phyloP scores from a whole-genome alignment of 73 alveolate species.

The Tetrahymena malaccensis region DNA sequence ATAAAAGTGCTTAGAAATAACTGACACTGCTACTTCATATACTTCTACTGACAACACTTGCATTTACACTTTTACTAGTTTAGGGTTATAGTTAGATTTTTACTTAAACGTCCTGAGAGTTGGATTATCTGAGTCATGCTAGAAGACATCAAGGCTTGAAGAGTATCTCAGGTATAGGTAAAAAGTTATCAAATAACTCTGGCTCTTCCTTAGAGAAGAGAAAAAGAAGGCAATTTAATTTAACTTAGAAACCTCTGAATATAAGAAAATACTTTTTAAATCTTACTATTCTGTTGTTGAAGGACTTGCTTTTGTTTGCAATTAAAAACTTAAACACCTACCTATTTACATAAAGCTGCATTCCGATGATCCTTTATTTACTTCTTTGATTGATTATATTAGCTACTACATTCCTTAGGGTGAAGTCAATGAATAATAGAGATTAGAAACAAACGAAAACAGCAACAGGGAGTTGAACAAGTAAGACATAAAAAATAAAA shows the following conservation, averaged over 20 bases:
- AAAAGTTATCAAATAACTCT: background rate
- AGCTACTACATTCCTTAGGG: background rate
- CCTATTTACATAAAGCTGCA: background rate
- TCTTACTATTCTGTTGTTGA: background rate
- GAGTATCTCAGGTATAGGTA: background rate
- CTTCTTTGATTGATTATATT: background rate
- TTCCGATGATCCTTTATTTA: background rate
- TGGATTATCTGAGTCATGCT: background rate
- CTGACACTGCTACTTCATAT: background rate
- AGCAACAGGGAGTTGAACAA: no score
- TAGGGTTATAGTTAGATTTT: background rate
- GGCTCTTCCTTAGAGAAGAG: background rate
- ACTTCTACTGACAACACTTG: background rate
- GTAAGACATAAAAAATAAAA: background rate
- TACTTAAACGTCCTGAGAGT: background rate
- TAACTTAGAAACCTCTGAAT: background rate
- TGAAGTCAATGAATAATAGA: background rate
- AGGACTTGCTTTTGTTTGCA: background rate
- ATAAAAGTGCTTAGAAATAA: background rate
- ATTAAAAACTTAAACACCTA: background rate
- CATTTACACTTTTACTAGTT: background rate
- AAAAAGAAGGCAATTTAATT: background rate
- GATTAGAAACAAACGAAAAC: background rate
- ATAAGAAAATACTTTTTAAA: background rate
- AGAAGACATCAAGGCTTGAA: background rate